phyloP scores from a whole-genome alignment of 352 stramenopile genomes.

The Phytophthora pseudosyringae region DNA sequence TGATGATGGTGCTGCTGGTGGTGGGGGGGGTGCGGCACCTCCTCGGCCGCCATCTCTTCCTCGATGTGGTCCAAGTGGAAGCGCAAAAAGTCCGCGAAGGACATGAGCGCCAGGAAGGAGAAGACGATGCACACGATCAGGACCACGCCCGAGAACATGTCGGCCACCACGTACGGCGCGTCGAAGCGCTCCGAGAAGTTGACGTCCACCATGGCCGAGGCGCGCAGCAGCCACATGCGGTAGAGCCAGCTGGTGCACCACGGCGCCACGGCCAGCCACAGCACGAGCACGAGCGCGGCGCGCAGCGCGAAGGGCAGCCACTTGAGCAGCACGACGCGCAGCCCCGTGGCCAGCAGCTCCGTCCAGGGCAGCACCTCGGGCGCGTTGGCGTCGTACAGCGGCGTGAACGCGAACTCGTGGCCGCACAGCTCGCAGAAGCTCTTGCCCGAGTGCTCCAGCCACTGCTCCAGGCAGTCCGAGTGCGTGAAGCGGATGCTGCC shows the following conservation, averaged over 20 bases:
- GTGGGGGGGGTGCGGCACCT: conserved; percentile 29
- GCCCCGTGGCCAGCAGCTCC: conserved; percentile 88
- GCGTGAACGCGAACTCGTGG: conserved; percentile 93
- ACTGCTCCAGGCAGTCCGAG: conserved; percentile 95
- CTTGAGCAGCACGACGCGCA: conserved; percentile 79
- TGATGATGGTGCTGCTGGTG: conserved; percentile 36
- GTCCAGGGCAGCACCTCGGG: conserved; percentile 88
- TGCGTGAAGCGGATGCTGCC: conserved; percentile 95
- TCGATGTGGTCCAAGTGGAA: conserved; percentile 92
- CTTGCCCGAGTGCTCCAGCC: conserved; percentile 93
- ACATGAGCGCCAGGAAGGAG: conserved; percentile 96
- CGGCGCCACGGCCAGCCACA: conserved; percentile 91
- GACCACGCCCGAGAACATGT: conserved; percentile 92
- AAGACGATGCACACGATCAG: conserved; percentile 93
- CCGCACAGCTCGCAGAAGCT: conserved; percentile 94
- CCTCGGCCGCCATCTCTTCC: conserved; percentile 56
- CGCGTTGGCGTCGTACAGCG: conserved; percentile 88
- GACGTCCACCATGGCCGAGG: conserved; percentile 85
- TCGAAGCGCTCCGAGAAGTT: conserved; percentile 86
- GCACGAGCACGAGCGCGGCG: conserved; percentile 67
- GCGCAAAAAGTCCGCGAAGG: conserved; percentile 92
- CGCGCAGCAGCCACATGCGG: conserved; percentile 92
- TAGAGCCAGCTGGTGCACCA: conserved; percentile 95
- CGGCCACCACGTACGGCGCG: conserved; percentile 65
- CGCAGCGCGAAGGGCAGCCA: conserved; percentile 91